Conservation (phyloP, 805 yeast genomes). For the Komagataella pastoris region DNA sequence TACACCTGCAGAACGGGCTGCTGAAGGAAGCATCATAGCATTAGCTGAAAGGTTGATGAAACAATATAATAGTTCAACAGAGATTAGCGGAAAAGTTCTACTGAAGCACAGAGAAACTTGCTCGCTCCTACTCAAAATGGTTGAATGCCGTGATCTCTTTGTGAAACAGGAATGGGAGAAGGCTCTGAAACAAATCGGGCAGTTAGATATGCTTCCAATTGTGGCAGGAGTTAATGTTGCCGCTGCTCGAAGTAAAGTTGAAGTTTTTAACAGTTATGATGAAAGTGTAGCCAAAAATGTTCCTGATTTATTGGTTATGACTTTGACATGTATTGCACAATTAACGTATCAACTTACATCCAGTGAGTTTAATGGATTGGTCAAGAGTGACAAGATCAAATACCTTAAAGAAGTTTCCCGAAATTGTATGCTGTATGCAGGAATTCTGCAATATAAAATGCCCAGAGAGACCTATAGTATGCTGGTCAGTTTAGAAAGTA, state of each 20-base stretch:
- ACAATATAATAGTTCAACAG: slow-evolving; percentile 39
- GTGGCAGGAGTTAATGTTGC: slow-evolving; percentile 32
- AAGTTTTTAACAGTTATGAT: slow-evolving; percentile 49
- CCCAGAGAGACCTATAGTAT: slow-evolving; percentile 72
- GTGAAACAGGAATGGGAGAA: slow-evolving; percentile 44
- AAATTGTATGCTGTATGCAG: slow-evolving; percentile 90
- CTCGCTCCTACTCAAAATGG: slow-evolving; percentile 47
- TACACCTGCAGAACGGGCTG: slow-evolving; percentile 21
- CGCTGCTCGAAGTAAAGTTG: slow-evolving; percentile 53
- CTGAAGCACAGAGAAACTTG: slow-evolving; percentile 51
- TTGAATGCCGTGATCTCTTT: slow-evolving; percentile 50
- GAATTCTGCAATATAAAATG: slow-evolving; percentile 88
- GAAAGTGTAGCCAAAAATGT: slow-evolving; percentile 66
- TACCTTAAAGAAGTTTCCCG: slow-evolving; percentile 54
- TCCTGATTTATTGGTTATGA: slow-evolving; percentile 67
- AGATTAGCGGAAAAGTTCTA: slow-evolving; percentile 42
- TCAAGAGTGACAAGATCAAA: slow-evolving; percentile 38
- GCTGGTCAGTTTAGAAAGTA: slow-evolving; percentile 48
- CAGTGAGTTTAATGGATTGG: slow-evolving; percentile 21
- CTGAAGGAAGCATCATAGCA: slow-evolving; percentile 28
- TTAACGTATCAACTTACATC: slow-evolving; percentile 31
- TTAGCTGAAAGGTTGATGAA: slow-evolving; percentile 30
- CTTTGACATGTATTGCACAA: slow-evolving; percentile 65
- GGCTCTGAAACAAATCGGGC: slow-evolving; percentile 40
- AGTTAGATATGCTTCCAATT: slow-evolving; percentile 57